Base-by-base conservation (phyloP, 2,329 filamentous ascomycete genomes). In the Westerdykella ornata region DNA sequence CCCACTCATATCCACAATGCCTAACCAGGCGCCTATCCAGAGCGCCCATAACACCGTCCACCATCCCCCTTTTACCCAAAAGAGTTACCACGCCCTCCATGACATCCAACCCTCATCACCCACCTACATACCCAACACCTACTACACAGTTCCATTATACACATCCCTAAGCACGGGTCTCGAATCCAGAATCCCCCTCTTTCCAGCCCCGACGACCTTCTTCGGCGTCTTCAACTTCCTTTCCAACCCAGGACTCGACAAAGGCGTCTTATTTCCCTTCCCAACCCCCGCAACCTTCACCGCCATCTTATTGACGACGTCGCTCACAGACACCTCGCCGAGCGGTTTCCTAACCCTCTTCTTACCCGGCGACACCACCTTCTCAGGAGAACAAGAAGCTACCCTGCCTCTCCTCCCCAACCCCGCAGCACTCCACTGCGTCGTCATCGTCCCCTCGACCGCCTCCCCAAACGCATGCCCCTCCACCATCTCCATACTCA, bases 121-220 rank as follows among this genome's bases (percentile, higher is more conserved):
- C 16, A 14, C 36, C 35, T 12, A 35, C 22, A 1, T 32, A 3
- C 22, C n/a, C 5, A 39, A 18, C 9, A 38, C 18, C n/a, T 28
- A 28, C 37, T 30, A 52, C 34, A 52, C 42, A 19, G 57, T 53
- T 5, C 44, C 85, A 66, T 92, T 87, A 53, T 88, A 72, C 49
- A 95, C 81, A 71, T 90, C 84, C 59, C 78, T 77, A 57, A 89
- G 72, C 41, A 94, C 74, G 28, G 80, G 77, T 55, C 80, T 80
- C 28, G 76, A 79, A 44, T 78, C 81, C 51, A 88, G 64, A 44
- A 90, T 67, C 22, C 75, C 69, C 50, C 66, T 69, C 42, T 71
- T 58, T 9, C 68, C 72, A 49, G 75, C 77, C 38, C 76, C 75
- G 0, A 81, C 80, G 35, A 80, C 72, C 55, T 77, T 81, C 49